Evolutionary conservation across 192 early-diverging fungal genomes (phyloP), one percentile per base, ranked within the genome.

Genomic region (Coemansia sp.): DNA sequence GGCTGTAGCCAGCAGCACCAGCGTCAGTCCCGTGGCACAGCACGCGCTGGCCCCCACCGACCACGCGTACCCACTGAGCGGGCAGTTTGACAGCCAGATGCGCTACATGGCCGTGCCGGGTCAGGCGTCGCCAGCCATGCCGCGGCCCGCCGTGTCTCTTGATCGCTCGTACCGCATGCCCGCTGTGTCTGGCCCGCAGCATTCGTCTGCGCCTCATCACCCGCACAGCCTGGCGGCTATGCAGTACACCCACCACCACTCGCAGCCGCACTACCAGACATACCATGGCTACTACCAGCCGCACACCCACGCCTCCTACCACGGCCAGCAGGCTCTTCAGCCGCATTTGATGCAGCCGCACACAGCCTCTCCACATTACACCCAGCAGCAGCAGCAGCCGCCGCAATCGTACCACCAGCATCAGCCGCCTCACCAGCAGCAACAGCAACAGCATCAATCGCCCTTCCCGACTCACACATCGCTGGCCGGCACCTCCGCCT

Each of bases 71-170:
- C 60, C 55, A 17, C 43, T 74, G 19, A 55, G 63, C 8, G 60
- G 56, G 8, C 71, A 74, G 13, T 58, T 74, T 26, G 71, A 74
- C 45, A 37, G 47, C 4, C 71, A 74, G 39, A 74, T 74, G 71
- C 64, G 71, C 17, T 74, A 74, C 33, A 74, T 74, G 71, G 65
- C 71, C 1, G 71, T 74, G 14, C 71, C 71, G 1, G 60, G 71
- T 3, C 71, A 74, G 36, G 41, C 56, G 3, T 74, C 71, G 17
- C 42, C 42, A 14, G 65, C 51, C 1, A 42, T 68, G 40, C 56
- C 60, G 0, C 67, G 63, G 53, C 71, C 59, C 9, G 14, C 56
- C 5, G 38, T 55, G 10, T 33, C 63, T 0, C 34, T 67, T 9
- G 71, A 74, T 34, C 56, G 64, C 29, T 56, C 70, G n/a, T 46